Base-by-base conservation (phyloP, 306 rosid species). In the Morella rubra region DNA sequence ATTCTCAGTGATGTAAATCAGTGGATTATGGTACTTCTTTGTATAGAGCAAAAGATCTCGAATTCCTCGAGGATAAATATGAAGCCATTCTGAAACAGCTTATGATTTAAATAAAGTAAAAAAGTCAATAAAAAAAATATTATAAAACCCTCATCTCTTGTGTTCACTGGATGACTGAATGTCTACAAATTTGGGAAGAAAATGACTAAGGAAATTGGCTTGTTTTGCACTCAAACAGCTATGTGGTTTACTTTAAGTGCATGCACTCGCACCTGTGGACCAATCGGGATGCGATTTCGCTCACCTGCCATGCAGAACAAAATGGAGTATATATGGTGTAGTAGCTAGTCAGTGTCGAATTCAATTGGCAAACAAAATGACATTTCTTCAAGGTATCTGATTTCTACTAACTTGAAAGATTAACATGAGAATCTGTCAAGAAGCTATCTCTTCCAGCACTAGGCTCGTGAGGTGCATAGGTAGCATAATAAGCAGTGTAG, bases 1-100 rank as follows among this genome's bases (percentile, higher is more conserved):
- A 82, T 91, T 91, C 64, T 91, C 91, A 19, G 96, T 91, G 65
- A 91, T 79, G 79, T 85, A 90, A 41, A 90, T 85, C 22, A 80
- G 51, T n/a, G 96, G 91, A 79, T 86, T 75, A 67, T 86, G 75
- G 51, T 80, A 91, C 67, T 84, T 89, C 83, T 84, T 91, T 10
- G 79, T 85, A 80, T 87, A 88, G 3, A 76, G 69, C 66, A 90
- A 72, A 44, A 89, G 77, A 54, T 80, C 78, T 69, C 72, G 74
- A 73, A 91, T 62, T 78, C 91, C 91, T 32, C 69, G 80, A n/a
- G 91, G 96, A 88, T 87, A 91, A 80, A 84, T 64, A 47, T 81
- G 74, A 44, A 85, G 88, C 90, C 88, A 85, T 8, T 80, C 80
- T 7, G 90, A 84, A 12, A 74, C 86, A 24, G 85, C 86, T 88